Base-by-base conservation (phyloP, 2,329 filamentous ascomycete species). In the Monosporascus sp. region DNA sequence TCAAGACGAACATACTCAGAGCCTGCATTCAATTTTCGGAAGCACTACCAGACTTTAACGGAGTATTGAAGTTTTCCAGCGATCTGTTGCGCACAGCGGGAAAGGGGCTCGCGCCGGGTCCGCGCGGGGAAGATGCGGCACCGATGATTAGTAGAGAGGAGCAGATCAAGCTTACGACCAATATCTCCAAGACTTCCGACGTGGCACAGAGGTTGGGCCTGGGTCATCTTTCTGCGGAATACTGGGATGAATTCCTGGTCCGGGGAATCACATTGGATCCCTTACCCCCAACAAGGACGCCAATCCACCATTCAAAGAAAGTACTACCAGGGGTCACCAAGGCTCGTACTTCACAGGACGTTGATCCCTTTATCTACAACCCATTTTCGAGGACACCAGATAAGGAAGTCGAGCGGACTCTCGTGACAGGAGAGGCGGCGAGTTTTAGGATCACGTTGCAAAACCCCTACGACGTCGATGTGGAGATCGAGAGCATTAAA, bases 181-280 rank as follows among this genome's bases (percentile, higher is more conserved):
- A 93, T 61, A 92, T 99, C 55, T 84, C 86, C 37, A 88, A 93
- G 57, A 96, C 92, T 0, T 84, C 92, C 31, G 82, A 79, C 35
- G 82, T 94, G n/a, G 87, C 89, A 1, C 82, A 82, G 55, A 86
- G 88, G 55, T 72, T 97, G 26, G 91, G 91, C 1, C 73, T 91
- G 27, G 74, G 80, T 5, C 73, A 87, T 52, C 71, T 93, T 43
- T 79, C 85, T 50, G 91, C 91, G 6, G 88, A 94, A 61, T 99
- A 97, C 67, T 99, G 94, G 94, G 94, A 99, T 68, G 91, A 96
- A 64, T 97, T 97, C 62, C 76, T 99, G 8, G 80, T 99, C 47
- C 85, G 94, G 49, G 85, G 85, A 58, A 76, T 96, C 61, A 82
- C 86, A 52, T 74, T 96, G 44, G 82, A 91, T 49, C 76, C 87